Base-by-base conservation (phyloP, 1,284 basidiomycete species). In the Trichosporon inkin region DNA sequence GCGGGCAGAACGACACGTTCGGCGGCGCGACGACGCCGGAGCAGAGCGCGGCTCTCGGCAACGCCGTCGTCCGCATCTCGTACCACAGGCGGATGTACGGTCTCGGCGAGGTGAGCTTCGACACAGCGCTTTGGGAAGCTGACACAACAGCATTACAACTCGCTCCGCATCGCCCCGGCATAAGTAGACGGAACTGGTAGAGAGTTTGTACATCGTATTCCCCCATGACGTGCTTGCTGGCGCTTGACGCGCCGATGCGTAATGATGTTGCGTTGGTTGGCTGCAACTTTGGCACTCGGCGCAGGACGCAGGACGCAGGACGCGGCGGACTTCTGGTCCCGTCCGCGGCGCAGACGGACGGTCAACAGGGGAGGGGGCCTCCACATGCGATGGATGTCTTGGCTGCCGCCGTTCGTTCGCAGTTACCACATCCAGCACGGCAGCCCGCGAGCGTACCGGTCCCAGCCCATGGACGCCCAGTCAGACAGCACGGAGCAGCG, bases 81-180 rank as follows among this genome's bases (percentile, higher is more conserved):
- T 96, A 93, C 76, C 93, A 96, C 75, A 83, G 90, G 61, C 83
- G 86, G 68, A 88, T 93, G 86, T 96, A 94, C 77, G 93, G 92
- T 2, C 82, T 96, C 4, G 92, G 92, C 70, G 92, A 96, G 85
- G 92, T 92, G 61, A 70, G 87, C 78, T 17, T 14, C 24, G 49
- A 28, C 20, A 8, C 17, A 22, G 6, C 16, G 13, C 22, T 44
- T 51, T 20, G n/a, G n/a, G n/a, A 14, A 51, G 55, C 35, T 41
- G 41, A 36, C 49, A 10, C 24, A 17, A 1, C 71, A 92, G 90
- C 90, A 93, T 74, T 93, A 93, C 74, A 93, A 93, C 73, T 92
- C 90, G 10, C 74, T 92, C 55, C 80, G 87, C 54, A 87, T 86
- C 10, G 84, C 34, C 16, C 24, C 32, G 10, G 16, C 20, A 13